A percentile compares a stretch with the other conserved stretches of the same genome.
These are phyloP conservation scores for Sabuloglossum arenarium DNA, from an alignment of 495 filamentous ascomycete genomes.

Conservation along the genomic window DNA sequence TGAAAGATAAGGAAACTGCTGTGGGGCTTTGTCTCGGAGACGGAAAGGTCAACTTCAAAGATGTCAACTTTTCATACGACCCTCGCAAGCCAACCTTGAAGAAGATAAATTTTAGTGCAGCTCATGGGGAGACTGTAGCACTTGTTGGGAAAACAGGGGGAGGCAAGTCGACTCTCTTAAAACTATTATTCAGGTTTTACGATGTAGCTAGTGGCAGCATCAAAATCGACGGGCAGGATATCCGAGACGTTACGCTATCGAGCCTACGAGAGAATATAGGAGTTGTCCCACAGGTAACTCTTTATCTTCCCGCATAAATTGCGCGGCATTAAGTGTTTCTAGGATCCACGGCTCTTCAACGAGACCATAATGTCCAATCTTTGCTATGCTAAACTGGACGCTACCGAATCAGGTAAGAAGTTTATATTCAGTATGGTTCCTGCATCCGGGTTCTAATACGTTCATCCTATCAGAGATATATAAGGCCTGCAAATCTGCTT, in stretches of 20 bases:
- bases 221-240: slow-evolving; percentile 28
- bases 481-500: slow-evolving; percentile 13
- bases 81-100: slow-evolving; percentile 43
- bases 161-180: slow-evolving; percentile 49
- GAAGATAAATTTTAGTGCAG: slow-evolving; percentile 33
- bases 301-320: background rate
- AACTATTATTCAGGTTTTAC: slow-evolving; percentile 32
- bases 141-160: slow-evolving; percentile 49
- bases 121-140: slow-evolving; percentile 34
- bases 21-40: slow-evolving; percentile 29
- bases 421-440: background rate
- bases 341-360: slow-evolving; percentile 43
- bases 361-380: slow-evolving; percentile 52
- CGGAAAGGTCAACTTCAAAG: slow-evolving; percentile 41
- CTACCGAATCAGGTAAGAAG: slow-evolving; percentile 8
- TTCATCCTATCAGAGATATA: slow-evolving; percentile 1
- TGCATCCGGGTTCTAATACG: background rate
- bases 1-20: slow-evolving; percentile 34
- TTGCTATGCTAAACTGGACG: slow-evolving; percentile 33
- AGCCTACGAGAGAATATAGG: slow-evolving; percentile 32
- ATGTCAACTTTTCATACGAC: slow-evolving; percentile 54
- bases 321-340: slow-evolving; percentile 18
- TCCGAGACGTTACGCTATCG: slow-evolving; percentile 33
- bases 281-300: slow-evolving; percentile 23
- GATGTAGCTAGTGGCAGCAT: slow-evolving; percentile 26